A percentile compares a stretch with the other conserved stretches of the same genome.
Conservation (phyloP, 805 yeast genomes). For the Candida pseudofarinosa region DNA sequence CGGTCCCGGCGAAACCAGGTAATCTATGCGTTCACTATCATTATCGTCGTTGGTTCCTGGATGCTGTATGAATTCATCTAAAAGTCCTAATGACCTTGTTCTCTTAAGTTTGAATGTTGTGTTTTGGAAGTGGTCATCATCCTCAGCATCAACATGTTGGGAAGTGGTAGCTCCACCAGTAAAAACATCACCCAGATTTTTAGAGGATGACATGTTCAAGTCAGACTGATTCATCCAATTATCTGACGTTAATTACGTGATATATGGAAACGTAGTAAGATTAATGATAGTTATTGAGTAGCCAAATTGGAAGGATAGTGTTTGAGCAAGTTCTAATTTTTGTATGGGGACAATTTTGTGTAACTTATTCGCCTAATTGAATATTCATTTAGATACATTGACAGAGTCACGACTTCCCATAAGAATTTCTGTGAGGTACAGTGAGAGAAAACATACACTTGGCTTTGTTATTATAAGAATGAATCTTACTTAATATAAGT, state of each 20-base stretch:
- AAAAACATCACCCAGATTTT: slow-evolving; percentile 29
- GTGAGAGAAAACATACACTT: not conserved
- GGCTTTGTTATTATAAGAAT: too few species aligned
- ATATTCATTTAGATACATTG: not conserved
- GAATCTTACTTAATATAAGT: too few species aligned
- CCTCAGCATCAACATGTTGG: slow-evolving; percentile 65
- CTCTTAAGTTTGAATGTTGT: slow-evolving; percentile 73
- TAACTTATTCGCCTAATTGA: not conserved
- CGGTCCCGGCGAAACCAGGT: not conserved
- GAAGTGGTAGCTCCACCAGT: slow-evolving; percentile 61
- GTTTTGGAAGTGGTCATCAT: slow-evolving; percentile 64
- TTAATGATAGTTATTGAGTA: not conserved
- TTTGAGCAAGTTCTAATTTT: slow-evolving; percentile 1
- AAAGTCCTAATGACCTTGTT: slow-evolving; percentile 76
- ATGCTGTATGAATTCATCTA: slow-evolving; percentile 64
- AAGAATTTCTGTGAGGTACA: not conserved
- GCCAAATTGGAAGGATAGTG: not conserved
- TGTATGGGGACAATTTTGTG: slow-evolving; percentile 9
- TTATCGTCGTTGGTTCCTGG: slow-evolving; percentile 13
- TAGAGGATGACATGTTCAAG: slow-evolving; percentile 8
- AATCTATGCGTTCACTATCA: slow-evolving; percentile 3
- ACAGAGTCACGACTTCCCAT: slow-evolving; percentile 1
- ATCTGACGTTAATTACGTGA: not conserved
- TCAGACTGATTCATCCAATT: not conserved
- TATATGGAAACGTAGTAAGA: not conserved